A percentile compares a stretch with the other conserved stretches of the same genome.
Evolutionary conservation across 345 rosid genomes (phyloP).

Genomic region (Xanthoceras sorbifolium): DNA sequence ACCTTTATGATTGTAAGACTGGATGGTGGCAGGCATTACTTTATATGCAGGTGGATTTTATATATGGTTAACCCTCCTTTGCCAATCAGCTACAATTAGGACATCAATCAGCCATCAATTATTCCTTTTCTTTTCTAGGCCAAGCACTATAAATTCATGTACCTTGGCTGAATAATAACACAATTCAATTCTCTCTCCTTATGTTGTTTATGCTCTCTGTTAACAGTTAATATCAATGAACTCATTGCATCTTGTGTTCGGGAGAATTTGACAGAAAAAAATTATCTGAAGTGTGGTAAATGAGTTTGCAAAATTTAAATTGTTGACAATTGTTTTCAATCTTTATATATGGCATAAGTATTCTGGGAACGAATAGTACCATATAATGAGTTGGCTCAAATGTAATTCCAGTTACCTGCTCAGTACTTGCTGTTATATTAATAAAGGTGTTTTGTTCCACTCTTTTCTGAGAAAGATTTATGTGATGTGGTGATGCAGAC

Average conservation of each 20-base stretch:
- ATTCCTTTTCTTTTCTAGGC: no score
- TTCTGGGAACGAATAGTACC: no score
- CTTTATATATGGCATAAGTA: no score
- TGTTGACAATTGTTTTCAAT: no score
- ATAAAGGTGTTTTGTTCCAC: background rate
- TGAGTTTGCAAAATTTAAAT: background rate
- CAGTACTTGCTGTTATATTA: background rate
- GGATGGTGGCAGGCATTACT: background rate
- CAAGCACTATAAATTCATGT: no score
- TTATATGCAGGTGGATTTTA: background rate
- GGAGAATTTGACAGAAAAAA: background rate
- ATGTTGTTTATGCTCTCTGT: no score
- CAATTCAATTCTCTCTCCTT: no score
- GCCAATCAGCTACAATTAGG: no score
- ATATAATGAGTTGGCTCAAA: no score
- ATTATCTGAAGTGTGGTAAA: no score
- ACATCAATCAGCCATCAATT: no score
- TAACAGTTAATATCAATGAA: background rate
- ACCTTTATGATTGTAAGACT: background rate
- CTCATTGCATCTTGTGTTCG: background rate
- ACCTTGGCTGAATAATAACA: no score
- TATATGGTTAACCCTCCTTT: background rate
- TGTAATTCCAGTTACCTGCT: background rate
- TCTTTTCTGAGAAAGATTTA: conserved; percentile 9
- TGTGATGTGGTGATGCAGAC: conserved; percentile 30